Base-by-base conservation (phyloP, 192 early-diverging fungal genomes). In the Spizellomyces punctatus region DNA sequence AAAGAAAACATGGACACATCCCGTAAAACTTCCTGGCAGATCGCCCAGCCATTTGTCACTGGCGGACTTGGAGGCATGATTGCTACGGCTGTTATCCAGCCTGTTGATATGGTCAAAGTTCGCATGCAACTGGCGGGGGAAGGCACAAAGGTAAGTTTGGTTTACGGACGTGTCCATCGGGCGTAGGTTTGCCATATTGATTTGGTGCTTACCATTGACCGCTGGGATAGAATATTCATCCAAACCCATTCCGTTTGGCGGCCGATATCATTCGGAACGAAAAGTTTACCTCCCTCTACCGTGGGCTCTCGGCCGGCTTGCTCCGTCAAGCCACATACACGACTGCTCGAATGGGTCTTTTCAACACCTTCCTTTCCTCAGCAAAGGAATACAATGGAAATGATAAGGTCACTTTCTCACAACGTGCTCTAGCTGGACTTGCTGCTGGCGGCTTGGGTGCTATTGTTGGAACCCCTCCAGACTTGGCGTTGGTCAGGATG, bases 261-360 rank as follows among this genome's bases (percentile, higher is more conserved):
- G 41, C 63, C 46, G 61, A 76, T 21, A 61, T 83, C 60, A 67
- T 84, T 49, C 45, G 59, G 5, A 50, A 54, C 5, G 79, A 80
- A 50, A 47, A 48, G 41, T 79, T 75, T 44, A n/a, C 64, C 46
- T 68, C 83, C 42, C 71, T 83, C 2, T 82, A 84, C 74, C 64
- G 75, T 45, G 83, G 83, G 46, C 78, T 86, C 44, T 83, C 81
- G 43, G 85, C 85, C 48, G 85, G 83, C 47, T 72, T 85, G 9
- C 75, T 85, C 66, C 78, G 85, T 56, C 82, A 82, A 59, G 85
- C 85, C 5, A 86, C 83, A 12, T 84, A 84, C 81, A 84, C 82
- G 42, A 84, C 82, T 7, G 81, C 83, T 5, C 78, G 83, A 21
- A 72, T 84, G 73, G 83, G 83, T 49, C 76, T 84, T 56, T 84